Conservation (phyloP, 495 filamentous ascomycete genomes). For the Neurospora sp. region DNA sequence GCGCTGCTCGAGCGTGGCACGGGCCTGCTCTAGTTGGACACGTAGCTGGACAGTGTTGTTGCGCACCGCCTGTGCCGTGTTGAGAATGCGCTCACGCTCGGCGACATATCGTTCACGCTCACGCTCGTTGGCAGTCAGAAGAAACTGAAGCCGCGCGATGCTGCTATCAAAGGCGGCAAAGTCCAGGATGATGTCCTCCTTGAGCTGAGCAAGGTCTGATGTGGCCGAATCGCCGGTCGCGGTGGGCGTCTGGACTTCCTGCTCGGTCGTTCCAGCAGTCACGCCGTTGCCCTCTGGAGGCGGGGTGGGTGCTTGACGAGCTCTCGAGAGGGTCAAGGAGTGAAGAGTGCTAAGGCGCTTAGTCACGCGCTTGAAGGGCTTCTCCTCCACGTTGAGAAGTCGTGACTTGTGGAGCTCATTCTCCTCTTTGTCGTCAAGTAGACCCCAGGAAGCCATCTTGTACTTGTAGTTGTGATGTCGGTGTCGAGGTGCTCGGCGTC, state of each 20-base stretch:
- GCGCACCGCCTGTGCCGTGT: slow-evolving; percentile 63
- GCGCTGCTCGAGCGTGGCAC: slow-evolving; percentile 61
- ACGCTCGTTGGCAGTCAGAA: slow-evolving; percentile 67
- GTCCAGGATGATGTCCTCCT: slow-evolving; percentile 78
- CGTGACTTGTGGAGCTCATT: slow-evolving; percentile 86
- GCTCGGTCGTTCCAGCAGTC: slow-evolving; percentile 8
- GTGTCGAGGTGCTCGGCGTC: background rate
- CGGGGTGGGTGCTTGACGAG: slow-evolving; percentile 54
- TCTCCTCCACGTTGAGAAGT: slow-evolving; percentile 84
- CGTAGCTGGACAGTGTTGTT: slow-evolving; percentile 65
- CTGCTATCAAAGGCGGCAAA: slow-evolving; percentile 82
- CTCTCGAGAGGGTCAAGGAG: slow-evolving; percentile 43
- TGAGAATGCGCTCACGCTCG: slow-evolving; percentile 66
- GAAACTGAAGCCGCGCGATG: slow-evolving; percentile 80
- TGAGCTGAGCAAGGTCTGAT: slow-evolving; percentile 46
- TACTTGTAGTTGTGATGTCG: background rate
- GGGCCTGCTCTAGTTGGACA: slow-evolving; percentile 62
- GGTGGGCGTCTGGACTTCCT: slow-evolving; percentile 20
- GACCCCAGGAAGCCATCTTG: slow-evolving; percentile 23
- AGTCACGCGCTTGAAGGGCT: slow-evolving; percentile 81
- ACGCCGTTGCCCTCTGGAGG: slow-evolving; percentile 51
- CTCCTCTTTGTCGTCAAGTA: slow-evolving; percentile 46
- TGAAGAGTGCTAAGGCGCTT: slow-evolving; percentile 63
- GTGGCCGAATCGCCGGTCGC: slow-evolving; percentile 13
- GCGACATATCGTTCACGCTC: slow-evolving; percentile 80